Conservation (phyloP, 768 basidiomycete genomes). For the Trichaptum fuscoviolaceum region DNA sequence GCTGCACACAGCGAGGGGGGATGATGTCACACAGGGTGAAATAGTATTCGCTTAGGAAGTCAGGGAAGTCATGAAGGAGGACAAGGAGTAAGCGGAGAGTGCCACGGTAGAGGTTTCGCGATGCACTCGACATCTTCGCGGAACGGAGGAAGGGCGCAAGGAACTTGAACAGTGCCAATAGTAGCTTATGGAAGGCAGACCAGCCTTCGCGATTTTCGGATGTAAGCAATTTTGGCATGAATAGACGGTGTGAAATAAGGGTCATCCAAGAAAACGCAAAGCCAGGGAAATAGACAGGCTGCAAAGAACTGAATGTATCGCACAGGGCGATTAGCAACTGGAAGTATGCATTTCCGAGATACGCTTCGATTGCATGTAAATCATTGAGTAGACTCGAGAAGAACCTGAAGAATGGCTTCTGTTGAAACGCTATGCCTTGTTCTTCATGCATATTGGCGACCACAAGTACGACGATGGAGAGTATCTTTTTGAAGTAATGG, state of each 20-base stretch:
- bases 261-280: conserved; percentile 99
- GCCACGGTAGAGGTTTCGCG: conserved; percentile 85
- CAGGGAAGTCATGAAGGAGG: conserved; percentile 97
- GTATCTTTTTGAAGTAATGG: conserved; percentile 93
- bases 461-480: conserved; percentile 95
- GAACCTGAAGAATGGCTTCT: conserved; percentile 97
- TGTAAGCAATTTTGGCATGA: conserved; percentile 93
- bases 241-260: conserved; percentile 89
- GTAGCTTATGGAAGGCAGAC: conserved; percentile 92
- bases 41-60: conserved; percentile 95
- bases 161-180: conserved; percentile 94
- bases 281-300: conserved; percentile 94
- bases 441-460: conserved; percentile 94
- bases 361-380: conserved; percentile 77
- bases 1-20: conserved; percentile 88
- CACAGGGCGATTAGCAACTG: conserved; percentile 83
- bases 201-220: conserved; percentile 93
- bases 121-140: conserved; percentile 72
- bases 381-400: conserved; percentile 96
- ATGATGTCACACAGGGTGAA: conserved; percentile 93
- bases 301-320: conserved; percentile 92
- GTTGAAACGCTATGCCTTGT: conserved; percentile 85
- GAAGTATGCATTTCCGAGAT: conserved; percentile 87
- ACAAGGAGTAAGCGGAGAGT: conserved; percentile 87
- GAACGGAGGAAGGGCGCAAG: conserved; percentile 85